Evolutionary conservation across 257 asterid species (phyloP), one percentile per base, ranked within the genome.

Genomic region (Cynanchum wilfordii): DNA sequence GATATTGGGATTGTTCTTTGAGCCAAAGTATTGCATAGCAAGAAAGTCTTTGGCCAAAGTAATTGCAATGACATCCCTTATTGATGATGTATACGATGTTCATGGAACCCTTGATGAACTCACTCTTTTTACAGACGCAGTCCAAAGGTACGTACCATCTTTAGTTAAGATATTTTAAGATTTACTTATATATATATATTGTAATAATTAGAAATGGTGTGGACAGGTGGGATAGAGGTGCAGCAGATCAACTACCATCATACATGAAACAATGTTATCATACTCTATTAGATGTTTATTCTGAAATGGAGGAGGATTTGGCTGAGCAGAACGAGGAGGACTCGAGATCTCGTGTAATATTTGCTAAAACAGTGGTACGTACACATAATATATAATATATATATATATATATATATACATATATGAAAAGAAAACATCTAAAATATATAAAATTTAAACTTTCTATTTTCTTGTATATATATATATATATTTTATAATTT

Each of bases 81-180:
- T 79, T 10, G 88, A 84, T 68, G 88, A 84, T 22, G 36, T 67
- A 11, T 67, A 66, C 1, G 81, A 77, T 66, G 38, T 12, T 10
- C 22, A 72, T 72, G 81, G 66, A 1, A 72, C 77, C 44, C 27
- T 44, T 17, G 84, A 81, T 20, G 82, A 81, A 40, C 73, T 81
- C n/a, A 15, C 36, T 10, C 62, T 75, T 40, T 75, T 81, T 38
- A 78, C 82, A 0, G 75, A 81, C n/a, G 72, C 79, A 12, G 59
- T 77, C 2, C 62, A 74, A 44, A 58, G 80, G 82, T 74, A 63
- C 15, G 4, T 38, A 10, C 24, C 42, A 38, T 38, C 42, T 38
- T 49, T 10, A 49, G 10, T 33, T 33, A n/a, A n/a, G n/a, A n/a
- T n/a, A n/a, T n/a, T n/a, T n/a, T n/a, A n/a, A n/a, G n/a, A 33